Percentiles rank a stretch among this genome's conserved stretches.
phyloP scores from a whole-genome alignment of 306 rosid species.

The Lotus japonicus region DNA sequence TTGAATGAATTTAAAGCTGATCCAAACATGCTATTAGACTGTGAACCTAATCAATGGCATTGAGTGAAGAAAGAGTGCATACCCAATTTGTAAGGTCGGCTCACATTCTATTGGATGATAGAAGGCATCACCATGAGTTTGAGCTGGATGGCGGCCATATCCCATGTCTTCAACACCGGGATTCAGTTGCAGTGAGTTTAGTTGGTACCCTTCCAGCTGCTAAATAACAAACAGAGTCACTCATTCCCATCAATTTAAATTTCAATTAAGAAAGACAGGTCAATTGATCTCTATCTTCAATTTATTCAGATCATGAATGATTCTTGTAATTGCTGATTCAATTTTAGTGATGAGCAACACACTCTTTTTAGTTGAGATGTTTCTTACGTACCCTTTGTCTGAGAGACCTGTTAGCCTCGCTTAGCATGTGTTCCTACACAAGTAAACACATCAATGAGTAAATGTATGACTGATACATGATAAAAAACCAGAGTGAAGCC shows the following conservation, averaged over 20 bases:
- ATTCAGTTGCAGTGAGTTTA: constrained; percentile 66
- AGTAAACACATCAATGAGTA: not conserved
- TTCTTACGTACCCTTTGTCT: constrained; percentile 70
- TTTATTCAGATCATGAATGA: too few species aligned
- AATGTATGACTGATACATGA: too few species aligned
- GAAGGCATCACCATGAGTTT: constrained; percentile 57
- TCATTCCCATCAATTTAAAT: not conserved
- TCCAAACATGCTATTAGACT: too few species aligned
- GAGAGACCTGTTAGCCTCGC: constrained; percentile 70
- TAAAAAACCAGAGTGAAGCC: too few species aligned
- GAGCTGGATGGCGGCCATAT: constrained; percentile 63
- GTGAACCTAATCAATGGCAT: not conserved
- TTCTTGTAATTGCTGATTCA: too few species aligned
- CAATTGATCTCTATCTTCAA: too few species aligned
- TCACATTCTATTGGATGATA: constrained; percentile 79
- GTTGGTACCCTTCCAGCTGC: constrained; percentile 87
- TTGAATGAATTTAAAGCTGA: too few species aligned
- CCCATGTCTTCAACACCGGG: constrained; percentile 55
- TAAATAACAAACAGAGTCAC: constrained; percentile 14
- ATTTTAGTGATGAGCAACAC: not conserved
- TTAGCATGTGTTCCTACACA: constrained; percentile 68
- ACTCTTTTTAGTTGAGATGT: not conserved
- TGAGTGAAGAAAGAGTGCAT: constrained; percentile 3
- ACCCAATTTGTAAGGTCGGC: constrained; percentile 94
- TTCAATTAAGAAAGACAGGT: not conserved